These are phyloP conservation scores for Aspergillus cavernicola DNA, from an alignment of 495 filamentous ascomycete species.

Conservation along the genomic window DNA sequence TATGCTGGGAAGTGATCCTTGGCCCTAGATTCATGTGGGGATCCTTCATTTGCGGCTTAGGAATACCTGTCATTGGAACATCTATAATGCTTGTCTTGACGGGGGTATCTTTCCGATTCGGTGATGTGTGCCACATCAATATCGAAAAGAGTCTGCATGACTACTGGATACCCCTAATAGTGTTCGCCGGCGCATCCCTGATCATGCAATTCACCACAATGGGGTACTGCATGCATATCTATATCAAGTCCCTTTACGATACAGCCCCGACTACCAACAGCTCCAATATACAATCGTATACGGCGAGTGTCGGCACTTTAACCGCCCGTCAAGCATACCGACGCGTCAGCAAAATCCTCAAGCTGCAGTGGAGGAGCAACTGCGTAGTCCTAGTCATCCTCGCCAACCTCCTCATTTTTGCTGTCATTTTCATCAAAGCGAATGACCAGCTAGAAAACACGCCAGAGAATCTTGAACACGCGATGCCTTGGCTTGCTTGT, in stretches of 20 bases:
- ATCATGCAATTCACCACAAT: conserved; percentile 83
- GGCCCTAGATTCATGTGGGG: conserved; percentile 88
- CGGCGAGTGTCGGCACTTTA: conserved; percentile 73
- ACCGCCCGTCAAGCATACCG: conserved; percentile 86
- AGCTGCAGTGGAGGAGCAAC: conserved; percentile 91
- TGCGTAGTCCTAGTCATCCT: conserved; percentile 83
- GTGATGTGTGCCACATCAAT: conserved; percentile 89
- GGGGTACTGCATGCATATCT: conserved; percentile 91
- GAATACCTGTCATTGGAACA: conserved; percentile 69
- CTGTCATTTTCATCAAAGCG: conserved; percentile 82
- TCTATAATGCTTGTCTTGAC: conserved; percentile 75
- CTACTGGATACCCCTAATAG: conserved; percentile 88
- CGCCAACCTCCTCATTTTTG: conserved; percentile 85
- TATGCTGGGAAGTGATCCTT: conserved; percentile 92
- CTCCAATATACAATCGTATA: conserved; percentile 74
- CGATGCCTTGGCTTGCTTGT: conserved; percentile 69
- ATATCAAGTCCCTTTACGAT: conserved; percentile 76
- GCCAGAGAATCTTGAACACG: conserved; percentile 47
- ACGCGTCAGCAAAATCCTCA: conserved; percentile 78
- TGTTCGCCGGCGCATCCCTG: conserved; percentile 71
- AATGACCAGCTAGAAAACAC: conserved; percentile 63
- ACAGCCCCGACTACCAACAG: conserved; percentile 63
- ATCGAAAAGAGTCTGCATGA: conserved; percentile 71
- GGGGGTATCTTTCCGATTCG: conserved; percentile 92
- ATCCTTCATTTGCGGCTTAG: conserved; percentile 78